Percentiles rank a stretch among this genome's conserved stretches.
phyloP scores from a whole-genome alignment of 495 filamentous ascomycete species.

The Oidiodendron maius region DNA sequence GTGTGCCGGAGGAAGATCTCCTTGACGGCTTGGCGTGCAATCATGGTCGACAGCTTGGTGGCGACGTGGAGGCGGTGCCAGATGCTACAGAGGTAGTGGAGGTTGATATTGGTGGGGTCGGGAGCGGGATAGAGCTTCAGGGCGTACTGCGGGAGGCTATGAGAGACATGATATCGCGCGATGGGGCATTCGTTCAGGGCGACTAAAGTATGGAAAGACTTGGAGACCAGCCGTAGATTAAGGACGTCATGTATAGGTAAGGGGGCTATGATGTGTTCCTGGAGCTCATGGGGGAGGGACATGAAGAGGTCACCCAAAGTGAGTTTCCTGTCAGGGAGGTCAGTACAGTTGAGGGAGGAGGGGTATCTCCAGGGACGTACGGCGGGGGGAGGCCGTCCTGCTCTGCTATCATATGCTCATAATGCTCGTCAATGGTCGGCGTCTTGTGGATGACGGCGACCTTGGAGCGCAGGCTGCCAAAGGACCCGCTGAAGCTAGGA shows the following conservation, averaged over 20 bases:
- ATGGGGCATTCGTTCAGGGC: constrained; percentile 50
- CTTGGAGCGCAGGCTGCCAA: constrained; percentile 23
- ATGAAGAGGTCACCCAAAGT: constrained; percentile 42
- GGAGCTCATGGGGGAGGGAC: constrained; percentile 45
- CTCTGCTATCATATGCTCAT: constrained; percentile 16
- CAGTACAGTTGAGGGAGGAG: constrained; percentile 3
- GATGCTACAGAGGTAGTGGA: constrained; percentile 51
- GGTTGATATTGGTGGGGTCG: constrained; percentile 34
- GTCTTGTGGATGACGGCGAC: constrained; percentile 18
- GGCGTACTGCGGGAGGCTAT: constrained; percentile 46
- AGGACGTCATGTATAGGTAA: constrained; percentile 48
- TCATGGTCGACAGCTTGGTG: constrained; percentile 45
- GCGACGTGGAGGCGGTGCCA: constrained; percentile 54
- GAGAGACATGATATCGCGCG: constrained; percentile 47
- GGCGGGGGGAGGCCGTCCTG: constrained; percentile 8
- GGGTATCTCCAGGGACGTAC: constrained; percentile 7
- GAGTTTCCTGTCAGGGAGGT: constrained; percentile 9
- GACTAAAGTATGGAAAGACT: constrained; percentile 46
- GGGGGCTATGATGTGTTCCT: constrained; percentile 48
- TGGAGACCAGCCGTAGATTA: constrained; percentile 44
- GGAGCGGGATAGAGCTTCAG: constrained; percentile 44
- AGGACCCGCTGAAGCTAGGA: constrained; percentile 20
- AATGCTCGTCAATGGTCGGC: constrained; percentile 15
- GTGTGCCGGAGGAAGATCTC: constrained; percentile 49
- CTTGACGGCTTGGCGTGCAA: constrained; percentile 49